Percentiles rank a stretch among this genome's conserved stretches.
These are phyloP conservation scores for Quercus suber DNA, from an alignment of 306 rosid species.

Conservation along the genomic window DNA sequence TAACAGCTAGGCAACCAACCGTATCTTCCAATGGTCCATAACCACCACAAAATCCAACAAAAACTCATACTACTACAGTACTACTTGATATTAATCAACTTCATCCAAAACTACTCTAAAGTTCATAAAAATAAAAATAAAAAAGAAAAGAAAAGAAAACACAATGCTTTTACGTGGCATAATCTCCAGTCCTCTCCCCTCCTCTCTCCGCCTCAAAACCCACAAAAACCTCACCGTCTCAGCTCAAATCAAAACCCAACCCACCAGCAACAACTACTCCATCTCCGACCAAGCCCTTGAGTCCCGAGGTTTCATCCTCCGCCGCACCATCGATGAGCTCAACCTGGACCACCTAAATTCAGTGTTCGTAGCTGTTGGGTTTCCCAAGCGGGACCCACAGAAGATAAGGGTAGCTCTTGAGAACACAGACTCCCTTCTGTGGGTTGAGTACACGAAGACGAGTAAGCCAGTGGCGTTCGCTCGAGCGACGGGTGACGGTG, in stretches of 20 bases:
- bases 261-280: constrained; percentile 24
- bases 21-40: neutral
- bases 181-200: constrained; percentile 29
- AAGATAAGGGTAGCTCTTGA: constrained; percentile 67
- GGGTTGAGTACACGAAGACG: constrained; percentile 68
- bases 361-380: constrained; percentile 85
- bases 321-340: constrained; percentile 48
- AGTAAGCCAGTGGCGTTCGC: constrained; percentile 76
- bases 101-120: no score
- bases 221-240: constrained; percentile 35
- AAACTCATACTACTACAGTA: neutral
- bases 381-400: constrained; percentile 69
- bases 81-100: no score
- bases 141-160: neutral
- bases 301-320: constrained; percentile 70
- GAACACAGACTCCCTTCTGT: constrained; percentile 64
- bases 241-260: constrained; percentile 14
- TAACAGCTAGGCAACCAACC: neutral
- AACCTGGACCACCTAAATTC: constrained; percentile 69
- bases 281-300: constrained; percentile 57
- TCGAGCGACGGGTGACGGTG: constrained; percentile 90
- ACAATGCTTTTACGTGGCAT: constrained; percentile 59
- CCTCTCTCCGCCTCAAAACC: constrained; percentile 9
- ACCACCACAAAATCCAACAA: neutral
- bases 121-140: neutral